phyloP scores from a whole-genome alignment of 352 stramenopile species.

The Phytophthora citricola region DNA sequence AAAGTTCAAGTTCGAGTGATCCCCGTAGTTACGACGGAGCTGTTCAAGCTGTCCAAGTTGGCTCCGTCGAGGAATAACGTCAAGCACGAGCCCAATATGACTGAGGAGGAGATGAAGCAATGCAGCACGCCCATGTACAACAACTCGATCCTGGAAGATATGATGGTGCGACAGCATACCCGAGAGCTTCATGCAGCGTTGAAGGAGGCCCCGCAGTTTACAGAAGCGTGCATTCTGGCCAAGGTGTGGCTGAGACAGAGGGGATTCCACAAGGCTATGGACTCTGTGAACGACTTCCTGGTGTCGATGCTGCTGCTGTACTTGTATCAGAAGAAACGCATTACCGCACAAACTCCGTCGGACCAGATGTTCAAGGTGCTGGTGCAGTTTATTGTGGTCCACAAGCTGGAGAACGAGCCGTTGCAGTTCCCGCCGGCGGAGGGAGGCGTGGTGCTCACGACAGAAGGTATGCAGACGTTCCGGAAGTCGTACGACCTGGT shows the following conservation, averaged over 20 bases:
- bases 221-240: constrained; percentile 77
- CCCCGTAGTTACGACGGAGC: constrained; percentile 64
- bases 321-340: constrained; percentile 74
- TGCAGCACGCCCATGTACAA: constrained; percentile 91
- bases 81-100: constrained; percentile 77
- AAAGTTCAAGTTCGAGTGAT: constrained; percentile 75
- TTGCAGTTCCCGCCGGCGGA: constrained; percentile 70
- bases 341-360: constrained; percentile 72
- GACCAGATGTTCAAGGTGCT: constrained; percentile 90
- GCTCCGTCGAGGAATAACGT: constrained; percentile 87
- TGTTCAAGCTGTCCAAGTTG: constrained; percentile 88
- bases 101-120: constrained; percentile 68
- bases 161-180: constrained; percentile 85
- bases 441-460: constrained; percentile 66
- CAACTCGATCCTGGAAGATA: constrained; percentile 92
- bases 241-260: constrained; percentile 92
- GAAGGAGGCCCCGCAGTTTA: constrained; percentile 74
- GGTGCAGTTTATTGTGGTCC: constrained; percentile 78
- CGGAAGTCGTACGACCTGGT: constrained; percentile 73
- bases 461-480: constrained; percentile 74
- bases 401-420: constrained; percentile 71
- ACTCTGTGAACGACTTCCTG: constrained; percentile 89
- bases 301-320: constrained; percentile 88
- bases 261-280: constrained; percentile 70
- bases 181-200: constrained; percentile 75